Conservation (phyloP, 140 eudicot genomes). For the Oenanthe javanica region DNA sequence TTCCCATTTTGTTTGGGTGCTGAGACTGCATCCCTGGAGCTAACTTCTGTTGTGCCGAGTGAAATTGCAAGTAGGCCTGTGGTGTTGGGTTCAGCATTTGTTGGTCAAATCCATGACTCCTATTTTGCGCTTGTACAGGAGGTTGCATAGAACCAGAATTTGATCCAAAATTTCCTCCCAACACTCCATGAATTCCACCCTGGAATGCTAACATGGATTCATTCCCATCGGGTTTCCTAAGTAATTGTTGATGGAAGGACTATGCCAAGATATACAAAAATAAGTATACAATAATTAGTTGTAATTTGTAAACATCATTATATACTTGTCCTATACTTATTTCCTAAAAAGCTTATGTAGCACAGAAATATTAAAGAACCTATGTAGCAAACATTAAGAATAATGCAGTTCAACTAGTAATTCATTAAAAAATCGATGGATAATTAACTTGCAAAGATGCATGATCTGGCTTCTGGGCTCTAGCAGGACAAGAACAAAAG, state of each 20-base stretch:
- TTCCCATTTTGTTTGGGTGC: constrained; percentile 59
- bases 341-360: background rate
- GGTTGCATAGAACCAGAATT: constrained; percentile 56
- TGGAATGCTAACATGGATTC: constrained; percentile 74
- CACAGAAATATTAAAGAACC: background rate
- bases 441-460: background rate
- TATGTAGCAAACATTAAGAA: background rate
- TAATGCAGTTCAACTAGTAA: background rate
- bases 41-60: constrained; percentile 55
- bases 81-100: constrained; percentile 61
- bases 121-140: constrained; percentile 55
- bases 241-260: constrained; percentile 80
- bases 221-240: constrained; percentile 76
- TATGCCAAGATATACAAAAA: constrained; percentile 12
- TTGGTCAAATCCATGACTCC: constrained; percentile 64
- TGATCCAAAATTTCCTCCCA: constrained; percentile 49
- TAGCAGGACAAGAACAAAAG: background rate
- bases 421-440: background rate
- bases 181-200: constrained; percentile 55
- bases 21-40: constrained; percentile 55
- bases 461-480: background rate
- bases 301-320: background rate
- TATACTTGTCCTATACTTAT: background rate
- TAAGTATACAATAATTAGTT: constrained; percentile 1
- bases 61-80: constrained; percentile 80